phyloP scores from a whole-genome alignment of 1,284 basidiomycete species.

The Ceratobasidium sp. region DNA sequence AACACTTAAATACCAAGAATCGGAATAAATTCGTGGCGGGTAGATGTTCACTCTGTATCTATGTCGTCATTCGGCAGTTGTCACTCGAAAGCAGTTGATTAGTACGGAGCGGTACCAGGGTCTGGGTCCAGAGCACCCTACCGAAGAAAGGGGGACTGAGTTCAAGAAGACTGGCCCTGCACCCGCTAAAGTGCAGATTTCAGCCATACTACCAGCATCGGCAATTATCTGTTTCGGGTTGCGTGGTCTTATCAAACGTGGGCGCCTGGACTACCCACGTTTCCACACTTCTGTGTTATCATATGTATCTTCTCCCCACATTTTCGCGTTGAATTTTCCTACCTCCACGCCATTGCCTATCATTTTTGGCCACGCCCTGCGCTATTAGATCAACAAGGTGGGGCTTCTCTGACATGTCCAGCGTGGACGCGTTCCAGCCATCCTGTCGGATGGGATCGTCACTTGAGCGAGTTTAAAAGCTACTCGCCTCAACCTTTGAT shows the following conservation, averaged over 20 bases:
- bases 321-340: background rate
- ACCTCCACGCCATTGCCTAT: background rate
- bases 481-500: background rate
- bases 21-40: background rate
- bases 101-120: too few species aligned
- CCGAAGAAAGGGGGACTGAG: background rate
- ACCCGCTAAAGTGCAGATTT: background rate
- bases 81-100: background rate
- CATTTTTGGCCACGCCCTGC: slow-evolving; percentile 1
- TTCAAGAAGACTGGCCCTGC: slow-evolving; percentile 5
- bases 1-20: background rate
- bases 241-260: background rate
- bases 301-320: background rate
- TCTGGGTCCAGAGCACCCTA: too few species aligned
- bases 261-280: slow-evolving; percentile 17
- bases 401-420: background rate
- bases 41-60: background rate
- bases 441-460: background rate
- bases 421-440: background rate
- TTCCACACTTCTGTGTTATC: slow-evolving; percentile 12
- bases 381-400: background rate
- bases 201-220: background rate
- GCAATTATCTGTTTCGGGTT: background rate
- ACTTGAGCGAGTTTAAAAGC: background rate
- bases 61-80: slow-evolving; percentile 2